These are phyloP conservation scores for Tuber brumale DNA, from an alignment of 495 filamentous ascomycete genomes.

Conservation along the genomic window DNA sequence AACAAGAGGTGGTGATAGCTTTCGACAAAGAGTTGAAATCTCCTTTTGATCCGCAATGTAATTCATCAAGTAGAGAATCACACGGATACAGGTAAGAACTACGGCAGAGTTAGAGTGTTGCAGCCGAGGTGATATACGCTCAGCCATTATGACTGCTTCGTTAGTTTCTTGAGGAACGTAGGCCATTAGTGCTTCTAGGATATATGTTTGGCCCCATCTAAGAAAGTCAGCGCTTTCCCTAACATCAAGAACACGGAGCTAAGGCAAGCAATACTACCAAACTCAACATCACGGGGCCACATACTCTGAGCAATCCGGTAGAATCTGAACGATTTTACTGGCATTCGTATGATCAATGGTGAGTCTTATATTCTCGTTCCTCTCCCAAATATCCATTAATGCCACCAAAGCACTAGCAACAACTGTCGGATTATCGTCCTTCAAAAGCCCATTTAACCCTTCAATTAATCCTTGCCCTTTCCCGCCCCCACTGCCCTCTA, in stretches of 20 bases:
- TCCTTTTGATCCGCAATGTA: conserved; percentile 94
- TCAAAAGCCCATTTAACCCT: conserved; percentile 76
- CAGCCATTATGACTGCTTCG: conserved; percentile 83
- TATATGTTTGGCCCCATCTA: conserved; percentile 99
- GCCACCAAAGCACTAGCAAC: conserved; percentile 88
- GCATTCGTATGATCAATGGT: conserved; percentile 97
- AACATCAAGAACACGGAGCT: not conserved
- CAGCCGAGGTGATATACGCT: conserved; percentile 85
- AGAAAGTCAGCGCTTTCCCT: conserved; percentile 39
- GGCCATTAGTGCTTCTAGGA: conserved; percentile 94
- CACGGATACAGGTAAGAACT: conserved; percentile 88
- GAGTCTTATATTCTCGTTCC: conserved; percentile 93
- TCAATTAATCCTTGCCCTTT: conserved; percentile 71
- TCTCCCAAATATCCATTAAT: conserved; percentile 97
- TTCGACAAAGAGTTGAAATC: conserved; percentile 78
- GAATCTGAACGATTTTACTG: conserved; percentile 92
- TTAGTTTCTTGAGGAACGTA: conserved; percentile 88
- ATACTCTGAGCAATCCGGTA: conserved; percentile 95
- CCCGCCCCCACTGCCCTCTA: conserved; percentile 52
- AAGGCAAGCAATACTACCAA: not conserved
- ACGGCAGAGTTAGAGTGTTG: conserved; percentile 96
- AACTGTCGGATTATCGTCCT: conserved; percentile 95
- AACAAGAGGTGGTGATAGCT: conserved; percentile 90
- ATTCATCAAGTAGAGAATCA: conserved; percentile 97
- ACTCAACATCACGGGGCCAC: conserved; percentile 39